Evolutionary conservation across 148 eudicot species (phyloP).

Genomic region (Dianthus caryophyllus): DNA sequence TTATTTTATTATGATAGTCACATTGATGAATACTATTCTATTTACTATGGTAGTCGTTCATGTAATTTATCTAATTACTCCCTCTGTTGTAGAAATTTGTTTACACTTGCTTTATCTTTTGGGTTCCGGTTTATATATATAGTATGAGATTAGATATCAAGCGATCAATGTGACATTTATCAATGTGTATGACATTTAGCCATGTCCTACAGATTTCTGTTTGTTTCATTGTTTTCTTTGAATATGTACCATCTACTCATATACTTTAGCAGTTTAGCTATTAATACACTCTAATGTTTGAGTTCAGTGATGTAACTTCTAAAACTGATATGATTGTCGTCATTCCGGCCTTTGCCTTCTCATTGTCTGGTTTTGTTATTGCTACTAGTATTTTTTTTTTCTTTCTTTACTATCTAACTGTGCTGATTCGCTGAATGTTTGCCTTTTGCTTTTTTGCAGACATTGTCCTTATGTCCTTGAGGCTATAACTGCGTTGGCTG

Average conservation of each 20-base stretch:
- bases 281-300: neutral
- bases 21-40: too few relatives aligned
- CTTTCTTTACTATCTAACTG: neutral
- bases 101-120: too few relatives aligned
- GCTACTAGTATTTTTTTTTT: neutral
- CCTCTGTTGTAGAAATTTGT: too few relatives aligned
- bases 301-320: neutral
- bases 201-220: neutral
- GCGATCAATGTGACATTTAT: neutral
- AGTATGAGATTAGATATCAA: neutral
- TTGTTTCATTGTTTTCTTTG: neutral
- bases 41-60: too few relatives aligned
- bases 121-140: too few relatives aligned
- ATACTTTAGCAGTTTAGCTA: neutral
- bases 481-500: conserved; percentile 89
- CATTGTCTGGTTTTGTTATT: neutral
- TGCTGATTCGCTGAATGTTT: neutral
- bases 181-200: neutral
- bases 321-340: neutral
- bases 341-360: neutral
- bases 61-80: too few relatives aligned
- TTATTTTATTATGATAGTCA: too few relatives aligned
- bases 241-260: too few relatives aligned
- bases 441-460: conserved; percentile 37
- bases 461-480: conserved; percentile 77